Evolutionary conservation across 106 monocot species (phyloP), one percentile per base, ranked within the genome.

Genomic region (Hemerocallis citrina): DNA sequence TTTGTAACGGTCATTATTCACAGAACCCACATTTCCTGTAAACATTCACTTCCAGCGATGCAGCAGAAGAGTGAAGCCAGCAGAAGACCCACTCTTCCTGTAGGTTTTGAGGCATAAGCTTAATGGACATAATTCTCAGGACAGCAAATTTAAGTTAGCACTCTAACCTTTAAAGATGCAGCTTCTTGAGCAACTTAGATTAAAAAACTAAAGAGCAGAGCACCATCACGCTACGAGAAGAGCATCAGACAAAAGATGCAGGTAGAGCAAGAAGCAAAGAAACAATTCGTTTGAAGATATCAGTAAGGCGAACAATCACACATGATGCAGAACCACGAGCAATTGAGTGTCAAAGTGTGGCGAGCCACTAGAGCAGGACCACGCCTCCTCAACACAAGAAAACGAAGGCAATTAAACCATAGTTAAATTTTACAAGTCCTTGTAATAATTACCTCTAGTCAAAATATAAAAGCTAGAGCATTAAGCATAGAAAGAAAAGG

Each of bases 351-450:
- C 62, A 50, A 57, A 68, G 69, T 64, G 73, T 52, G 59, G 50
- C 63, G 28, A 59, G 62, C 47, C 60, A 32, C 20, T 68, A 72
- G 63, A 63, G 68, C 68, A 59, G 57, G 59, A 47, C 35, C 68
- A 70, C 39, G 43, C 57, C 64, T 37, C 61, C 69, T 59, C 69
- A 45, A 63, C 35, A 66, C 36, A 68, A 30, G 70, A 64, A 57
- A 66, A 45, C 49, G 52, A 55, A 61, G 17, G 59, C 57, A 17
- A 51, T 14, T 6, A 44, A 16, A 69, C 48, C 57, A 70, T 57
- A 70, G 74, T 70, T 17, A 27, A 46, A 60, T 27, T 36, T 6
- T 20, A 56, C 41, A 20, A 54, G 3, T 11, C 41, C 35, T n/a
- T 2, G 13, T 51, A 54, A 50, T 48, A 37, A 24, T 7, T n/a